Conservation (phyloP, 2,329 filamentous ascomycete species). For the Diaporthe destruens region DNA sequence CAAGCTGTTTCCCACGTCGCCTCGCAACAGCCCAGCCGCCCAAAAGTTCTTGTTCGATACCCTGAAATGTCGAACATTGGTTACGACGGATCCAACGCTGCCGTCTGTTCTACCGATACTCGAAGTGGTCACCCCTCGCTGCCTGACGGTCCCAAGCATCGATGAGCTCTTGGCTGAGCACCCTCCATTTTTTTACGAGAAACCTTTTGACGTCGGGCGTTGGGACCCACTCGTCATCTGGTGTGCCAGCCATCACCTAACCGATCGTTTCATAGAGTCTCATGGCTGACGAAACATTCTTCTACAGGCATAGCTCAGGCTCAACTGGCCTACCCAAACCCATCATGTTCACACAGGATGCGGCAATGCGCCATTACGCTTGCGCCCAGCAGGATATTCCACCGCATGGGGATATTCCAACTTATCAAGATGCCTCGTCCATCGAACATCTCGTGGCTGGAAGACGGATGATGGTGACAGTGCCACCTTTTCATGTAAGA, state of each 20-base stretch:
- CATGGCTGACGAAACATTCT: background rate
- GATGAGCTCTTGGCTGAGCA: conserved; percentile 48
- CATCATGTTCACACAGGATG: conserved; percentile 48
- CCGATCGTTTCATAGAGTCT: background rate
- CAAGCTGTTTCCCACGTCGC: conserved; percentile 51
- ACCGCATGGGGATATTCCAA: background rate
- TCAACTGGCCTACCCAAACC: conserved; percentile 51
- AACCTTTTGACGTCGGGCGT: conserved; percentile 43
- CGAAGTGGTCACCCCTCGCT: conserved; percentile 44
- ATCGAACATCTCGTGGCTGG: conserved; percentile 46
- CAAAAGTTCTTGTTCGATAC: conserved; percentile 49
- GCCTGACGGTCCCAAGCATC: conserved; percentile 46
- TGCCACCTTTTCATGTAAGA: conserved; percentile 53
- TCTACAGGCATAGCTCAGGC: conserved; percentile 49
- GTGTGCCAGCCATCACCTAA: background rate
- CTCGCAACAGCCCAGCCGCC: conserved; percentile 53
- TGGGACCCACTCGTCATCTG: conserved; percentile 44
- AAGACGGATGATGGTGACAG: conserved; percentile 50
- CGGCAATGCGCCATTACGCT: conserved; percentile 42
- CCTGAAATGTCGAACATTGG: conserved; percentile 48
- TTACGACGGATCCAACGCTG: conserved; percentile 47
- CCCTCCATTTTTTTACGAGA: conserved; percentile 41
- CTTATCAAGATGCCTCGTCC: conserved; percentile 38
- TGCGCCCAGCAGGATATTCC: background rate
- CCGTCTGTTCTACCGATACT: conserved; percentile 44